These are phyloP conservation scores for Globisporangium takayamanum DNA, from an alignment of 352 stramenopile species.

Conservation along the genomic window DNA sequence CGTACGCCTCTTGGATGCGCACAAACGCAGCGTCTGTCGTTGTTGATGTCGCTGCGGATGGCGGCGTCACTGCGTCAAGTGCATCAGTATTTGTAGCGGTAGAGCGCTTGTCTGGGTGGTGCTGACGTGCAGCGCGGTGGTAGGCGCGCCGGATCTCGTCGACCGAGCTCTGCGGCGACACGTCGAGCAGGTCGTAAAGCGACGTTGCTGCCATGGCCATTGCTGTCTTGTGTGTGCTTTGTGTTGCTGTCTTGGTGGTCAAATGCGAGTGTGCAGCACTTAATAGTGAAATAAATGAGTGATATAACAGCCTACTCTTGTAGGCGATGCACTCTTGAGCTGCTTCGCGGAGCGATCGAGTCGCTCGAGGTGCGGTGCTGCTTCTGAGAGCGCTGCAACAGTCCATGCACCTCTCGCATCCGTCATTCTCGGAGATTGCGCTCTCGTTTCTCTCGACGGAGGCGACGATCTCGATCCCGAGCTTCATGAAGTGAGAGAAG, in stretches of 20 bases:
- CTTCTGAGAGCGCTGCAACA: too few relatives aligned
- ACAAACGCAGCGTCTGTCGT: slow-evolving; percentile 34
- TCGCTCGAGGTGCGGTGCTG: too few relatives aligned
- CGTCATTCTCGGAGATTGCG: too few relatives aligned
- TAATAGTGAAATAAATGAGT: too few relatives aligned
- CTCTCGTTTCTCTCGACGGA: too few relatives aligned
- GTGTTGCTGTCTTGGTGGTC: not conserved
- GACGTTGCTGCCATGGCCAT: slow-evolving; percentile 9
- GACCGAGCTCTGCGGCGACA: slow-evolving; percentile 31
- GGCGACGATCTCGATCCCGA: not conserved
- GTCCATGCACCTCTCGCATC: too few relatives aligned
- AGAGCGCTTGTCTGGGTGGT: slow-evolving; percentile 61
- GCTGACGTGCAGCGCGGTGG: slow-evolving; percentile 44
- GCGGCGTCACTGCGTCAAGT: not conserved
- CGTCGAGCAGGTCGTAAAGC: slow-evolving; percentile 53
- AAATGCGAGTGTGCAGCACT: not conserved
- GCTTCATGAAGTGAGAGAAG: too few relatives aligned
- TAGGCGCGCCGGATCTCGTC: slow-evolving; percentile 70
- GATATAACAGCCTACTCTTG: too few relatives aligned
- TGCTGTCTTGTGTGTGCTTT: not conserved
- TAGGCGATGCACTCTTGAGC: too few relatives aligned
- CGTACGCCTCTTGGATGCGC: slow-evolving; percentile 59
- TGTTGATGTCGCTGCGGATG: not conserved
- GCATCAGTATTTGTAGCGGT: not conserved
- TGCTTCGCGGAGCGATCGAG: too few relatives aligned